Conservation (phyloP, 2,329 filamentous ascomycete species). For the Polytolypa hystricis region DNA sequence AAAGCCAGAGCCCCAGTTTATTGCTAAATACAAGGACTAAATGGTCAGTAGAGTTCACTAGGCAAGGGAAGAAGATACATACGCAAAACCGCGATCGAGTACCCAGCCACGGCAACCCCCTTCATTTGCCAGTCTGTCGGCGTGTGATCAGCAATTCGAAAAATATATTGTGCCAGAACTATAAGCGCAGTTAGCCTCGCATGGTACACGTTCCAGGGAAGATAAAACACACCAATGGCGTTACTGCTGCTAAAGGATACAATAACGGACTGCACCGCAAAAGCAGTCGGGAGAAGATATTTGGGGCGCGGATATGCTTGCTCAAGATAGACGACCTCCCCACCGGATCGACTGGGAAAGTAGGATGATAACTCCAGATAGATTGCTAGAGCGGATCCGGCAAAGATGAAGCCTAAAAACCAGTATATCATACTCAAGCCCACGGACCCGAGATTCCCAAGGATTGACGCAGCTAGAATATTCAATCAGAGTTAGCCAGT, state of each 20-base stretch:
- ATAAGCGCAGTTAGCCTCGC: neutral
- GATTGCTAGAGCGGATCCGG: slow-evolving; percentile 43
- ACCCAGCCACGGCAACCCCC: slow-evolving; percentile 54
- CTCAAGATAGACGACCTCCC: slow-evolving; percentile 57
- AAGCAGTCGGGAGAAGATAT: slow-evolving; percentile 54
- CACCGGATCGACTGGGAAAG: slow-evolving; percentile 55
- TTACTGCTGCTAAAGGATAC: slow-evolving; percentile 58
- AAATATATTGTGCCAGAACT: slow-evolving; percentile 55
- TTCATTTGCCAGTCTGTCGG: slow-evolving; percentile 54
- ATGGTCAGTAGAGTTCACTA: neutral
- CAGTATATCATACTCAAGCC: slow-evolving; percentile 54
- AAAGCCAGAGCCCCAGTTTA: slow-evolving; percentile 44
- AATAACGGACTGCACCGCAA: slow-evolving; percentile 52
- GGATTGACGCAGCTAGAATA: slow-evolving; percentile 43
- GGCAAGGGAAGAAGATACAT: slow-evolving; percentile 22
- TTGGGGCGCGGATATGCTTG: slow-evolving; percentile 55
- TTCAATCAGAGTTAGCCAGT: neutral
- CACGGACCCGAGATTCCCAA: slow-evolving; percentile 49
- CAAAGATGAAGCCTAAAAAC: slow-evolving; percentile 51
- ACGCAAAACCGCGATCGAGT: slow-evolving; percentile 49
- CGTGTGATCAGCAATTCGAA: slow-evolving; percentile 40
- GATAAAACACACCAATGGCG: slow-evolving; percentile 37
- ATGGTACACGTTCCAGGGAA: slow-evolving; percentile 18
- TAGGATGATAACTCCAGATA: slow-evolving; percentile 56
- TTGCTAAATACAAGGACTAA: slow-evolving; percentile 41